Evolutionary conservation across 257 asterid genomes (phyloP).

Genomic region (Nicotiana otophora): DNA sequence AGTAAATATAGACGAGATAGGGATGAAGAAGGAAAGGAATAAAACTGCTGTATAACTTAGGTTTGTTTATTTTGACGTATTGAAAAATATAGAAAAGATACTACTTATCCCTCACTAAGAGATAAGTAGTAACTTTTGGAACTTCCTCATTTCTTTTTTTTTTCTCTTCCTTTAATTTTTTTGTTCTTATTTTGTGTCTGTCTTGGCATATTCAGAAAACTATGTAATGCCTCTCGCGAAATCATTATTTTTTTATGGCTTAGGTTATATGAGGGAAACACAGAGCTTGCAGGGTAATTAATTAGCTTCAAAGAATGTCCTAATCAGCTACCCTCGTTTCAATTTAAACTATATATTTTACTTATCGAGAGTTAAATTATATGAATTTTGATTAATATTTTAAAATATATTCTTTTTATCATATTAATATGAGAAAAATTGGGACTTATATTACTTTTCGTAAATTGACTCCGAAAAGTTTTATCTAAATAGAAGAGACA

Average conservation of each 20-base stretch:
- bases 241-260: neutral
- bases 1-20: slow-evolving; percentile 7
- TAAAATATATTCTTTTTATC: too few relatives aligned
- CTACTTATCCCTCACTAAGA: neutral
- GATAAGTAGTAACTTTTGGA: neutral
- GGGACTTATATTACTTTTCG: too few relatives aligned
- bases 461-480: too few relatives aligned
- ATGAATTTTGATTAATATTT: too few relatives aligned
- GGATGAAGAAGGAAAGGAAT: neutral
- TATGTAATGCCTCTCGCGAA: too few relatives aligned
- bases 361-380: too few relatives aligned
- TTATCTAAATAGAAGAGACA: too few relatives aligned
- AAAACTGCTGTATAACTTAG: neutral
- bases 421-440: too few relatives aligned
- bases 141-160: neutral
- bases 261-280: neutral
- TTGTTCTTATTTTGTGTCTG: too few relatives aligned
- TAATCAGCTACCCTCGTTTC: too few relatives aligned
- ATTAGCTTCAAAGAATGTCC: neutral
- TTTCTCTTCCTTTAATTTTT: neutral
- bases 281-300: neutral
- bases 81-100: neutral
- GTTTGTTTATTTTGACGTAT: neutral
- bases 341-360: too few relatives aligned
- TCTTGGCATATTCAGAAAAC: too few relatives aligned